A percentile compares a stretch with the other conserved stretches of the same genome.
Conservation (phyloP, 1,284 basidiomycete species). For the Sphagnurus paluster region DNA sequence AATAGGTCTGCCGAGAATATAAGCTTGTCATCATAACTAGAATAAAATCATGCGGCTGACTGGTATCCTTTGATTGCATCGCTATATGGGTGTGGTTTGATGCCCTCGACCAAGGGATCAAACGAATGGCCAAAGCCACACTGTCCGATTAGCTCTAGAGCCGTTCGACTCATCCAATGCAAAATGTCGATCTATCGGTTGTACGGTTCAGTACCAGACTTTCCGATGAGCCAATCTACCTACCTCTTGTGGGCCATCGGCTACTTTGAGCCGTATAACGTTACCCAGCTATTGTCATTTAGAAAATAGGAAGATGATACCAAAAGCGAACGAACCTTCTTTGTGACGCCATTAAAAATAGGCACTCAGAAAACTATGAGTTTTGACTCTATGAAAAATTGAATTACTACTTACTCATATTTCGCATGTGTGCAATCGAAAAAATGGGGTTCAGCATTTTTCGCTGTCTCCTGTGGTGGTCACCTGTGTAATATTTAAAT, state of each 20-base stretch:
- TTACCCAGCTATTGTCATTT: too few relatives aligned
- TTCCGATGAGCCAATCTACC: not conserved
- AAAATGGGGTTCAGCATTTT: conserved; percentile 36
- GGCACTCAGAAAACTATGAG: conserved; percentile 22
- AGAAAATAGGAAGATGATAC: too few relatives aligned
- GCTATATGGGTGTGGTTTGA: conserved; percentile 27
- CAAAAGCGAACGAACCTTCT: conserved; percentile 26
- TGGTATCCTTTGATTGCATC: conserved; percentile 28
- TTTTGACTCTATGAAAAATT: not conserved
- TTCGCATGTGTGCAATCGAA: conserved; percentile 30
- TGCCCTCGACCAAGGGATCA: conserved; percentile 25
- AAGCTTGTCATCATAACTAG: not conserved
- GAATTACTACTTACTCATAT: conserved; percentile 26
- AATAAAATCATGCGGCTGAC: conserved; percentile 14
- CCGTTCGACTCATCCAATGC: conserved; percentile 38
- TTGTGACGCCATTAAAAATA: conserved; percentile 28
- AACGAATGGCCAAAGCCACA: conserved; percentile 18
- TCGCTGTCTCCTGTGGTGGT: conserved; percentile 29
- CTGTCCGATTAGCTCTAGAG: conserved; percentile 35
- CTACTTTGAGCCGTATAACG: too few relatives aligned
- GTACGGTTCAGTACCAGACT: not conserved
- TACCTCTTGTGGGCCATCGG: not conserved
- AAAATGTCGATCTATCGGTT: conserved; percentile 41
- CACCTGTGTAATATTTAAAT: conserved; percentile 16
- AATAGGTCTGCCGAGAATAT: too few relatives aligned